Conservation (phyloP, 2,329 filamentous ascomycete genomes). For the Sclerotinia glacialis region DNA sequence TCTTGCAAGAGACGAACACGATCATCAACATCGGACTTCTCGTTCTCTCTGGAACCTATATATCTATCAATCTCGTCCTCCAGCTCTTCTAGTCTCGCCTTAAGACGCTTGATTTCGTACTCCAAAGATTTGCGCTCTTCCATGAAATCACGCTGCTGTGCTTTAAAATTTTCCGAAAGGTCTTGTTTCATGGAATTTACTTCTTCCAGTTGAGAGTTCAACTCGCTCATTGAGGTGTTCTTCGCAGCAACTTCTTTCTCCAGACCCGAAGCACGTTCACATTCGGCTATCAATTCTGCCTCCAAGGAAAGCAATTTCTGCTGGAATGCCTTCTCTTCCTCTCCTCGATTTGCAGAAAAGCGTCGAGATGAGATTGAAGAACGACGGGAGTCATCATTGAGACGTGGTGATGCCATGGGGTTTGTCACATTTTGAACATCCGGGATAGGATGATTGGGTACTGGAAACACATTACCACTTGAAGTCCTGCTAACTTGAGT, state of each 20-base stretch:
- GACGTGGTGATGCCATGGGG: constrained; percentile 34
- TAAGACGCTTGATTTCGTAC: constrained; percentile 72
- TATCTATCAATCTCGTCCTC: constrained; percentile 90
- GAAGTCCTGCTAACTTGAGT: constrained; percentile 55
- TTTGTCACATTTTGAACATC: constrained; percentile 50
- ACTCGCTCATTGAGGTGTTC: constrained; percentile 56
- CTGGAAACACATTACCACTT: constrained; percentile 55
- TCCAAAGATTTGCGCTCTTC: constrained; percentile 82
- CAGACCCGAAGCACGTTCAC: constrained; percentile 61
- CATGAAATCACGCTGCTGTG: constrained; percentile 82
- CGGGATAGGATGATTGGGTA: constrained; percentile 45
- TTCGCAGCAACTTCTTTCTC: constrained; percentile 67
- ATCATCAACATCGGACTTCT: constrained; percentile 68
- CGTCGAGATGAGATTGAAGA: constrained; percentile 61
- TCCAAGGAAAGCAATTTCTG: constrained; percentile 68
- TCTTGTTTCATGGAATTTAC: constrained; percentile 90
- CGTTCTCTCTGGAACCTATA: constrained; percentile 78
- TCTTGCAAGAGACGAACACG: constrained; percentile 65
- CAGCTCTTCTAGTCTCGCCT: constrained; percentile 76
- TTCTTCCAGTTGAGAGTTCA: constrained; percentile 73
- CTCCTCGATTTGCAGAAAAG: constrained; percentile 57
- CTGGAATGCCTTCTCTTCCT: constrained; percentile 59
- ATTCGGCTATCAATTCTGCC: constrained; percentile 71
- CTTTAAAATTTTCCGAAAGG: constrained; percentile 90
- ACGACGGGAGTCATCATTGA: constrained; percentile 50